Evolutionary conservation across 1,284 basidiomycete species (phyloP), one percentile per base, ranked within the genome.

Genomic region (Marasmius tenuissimus): DNA sequence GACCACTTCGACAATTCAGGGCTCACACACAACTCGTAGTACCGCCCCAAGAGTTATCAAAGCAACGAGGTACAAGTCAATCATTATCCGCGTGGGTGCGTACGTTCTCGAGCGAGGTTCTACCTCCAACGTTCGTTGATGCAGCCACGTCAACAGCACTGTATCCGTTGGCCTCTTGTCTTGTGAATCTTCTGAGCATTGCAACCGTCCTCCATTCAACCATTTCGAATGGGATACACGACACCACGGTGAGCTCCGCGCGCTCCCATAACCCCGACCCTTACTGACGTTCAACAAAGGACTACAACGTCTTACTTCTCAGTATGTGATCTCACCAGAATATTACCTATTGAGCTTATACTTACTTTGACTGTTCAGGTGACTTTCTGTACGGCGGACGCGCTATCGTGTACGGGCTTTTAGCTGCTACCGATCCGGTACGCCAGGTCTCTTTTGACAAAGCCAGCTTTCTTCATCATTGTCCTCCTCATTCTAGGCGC

Each of bases 341-440:
- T 3, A 16, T 52, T 52, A 4, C 7, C 27, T 5, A 11, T 49
- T 49, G 63, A 64, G 38, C 61, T 65, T 22, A 10, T 16, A 10
- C 50, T 52, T 7, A 52, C 50, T n/a, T 27, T 35, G 12, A 35
- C 10, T 16, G 22, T 33, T 34, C 50, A 52, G 50, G 50, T 34
- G 50, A 52, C n/a, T 52, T 52, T 33, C 57, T 69, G 14, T 71
- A 71, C 55, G 70, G 70, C 1, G 69, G 67, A 0, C 68, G 70
- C 6, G 63, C 69, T 16, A 59, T 70, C 22, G 60, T 71, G 1
- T 71, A 71, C 55, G 69, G 67, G 1, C 59, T 68, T 8, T 62
- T 71, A 0, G 68, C 69, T n/a, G 65, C 63, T 12, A 65, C 67
- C 16, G 70, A 71, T 63, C 70, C 70, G 34, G 69, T 70, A 49